These are phyloP conservation scores for Bruguiera hainesii DNA, from an alignment of 441 rosid species.

Conservation along the genomic window DNA sequence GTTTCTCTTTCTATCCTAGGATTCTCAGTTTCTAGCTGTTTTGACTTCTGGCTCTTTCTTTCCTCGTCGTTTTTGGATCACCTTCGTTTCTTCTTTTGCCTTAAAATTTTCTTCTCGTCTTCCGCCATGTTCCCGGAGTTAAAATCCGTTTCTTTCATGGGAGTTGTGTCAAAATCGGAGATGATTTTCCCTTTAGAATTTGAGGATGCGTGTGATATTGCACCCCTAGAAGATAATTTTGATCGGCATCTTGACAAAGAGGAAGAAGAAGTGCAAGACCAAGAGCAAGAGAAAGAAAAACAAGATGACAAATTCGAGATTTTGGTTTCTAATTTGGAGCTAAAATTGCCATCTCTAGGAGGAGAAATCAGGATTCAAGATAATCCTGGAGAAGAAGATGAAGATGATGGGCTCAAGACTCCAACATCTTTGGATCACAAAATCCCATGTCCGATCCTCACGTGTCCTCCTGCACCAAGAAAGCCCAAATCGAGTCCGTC, in stretches of 20 bases:
- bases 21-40: neutral
- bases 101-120: neutral
- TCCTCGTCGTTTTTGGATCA: neutral
- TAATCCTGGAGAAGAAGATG: slow-evolving; percentile 26
- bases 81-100: neutral
- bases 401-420: slow-evolving; percentile 56
- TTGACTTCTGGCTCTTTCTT: neutral
- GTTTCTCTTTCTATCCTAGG: neutral
- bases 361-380: slow-evolving; percentile 30
- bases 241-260: slow-evolving; percentile 16
- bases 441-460: slow-evolving; percentile 27
- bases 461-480: slow-evolving; percentile 78
- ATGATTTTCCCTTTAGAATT: slow-evolving; percentile 29
- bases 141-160: slow-evolving; percentile 27
- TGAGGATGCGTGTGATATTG: slow-evolving; percentile 22
- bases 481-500: slow-evolving; percentile 50
- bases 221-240: slow-evolving; percentile 15
- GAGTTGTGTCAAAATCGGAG: slow-evolving; percentile 36
- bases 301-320: slow-evolving; percentile 29
- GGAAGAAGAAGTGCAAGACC: slow-evolving; percentile 6
- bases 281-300: slow-evolving; percentile 6
- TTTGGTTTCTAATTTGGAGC: slow-evolving; percentile 26
- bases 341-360: slow-evolving; percentile 31
- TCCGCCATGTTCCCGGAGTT: slow-evolving; percentile 29
- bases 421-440: slow-evolving; percentile 49